Conservation (phyloP, 2,329 filamentous ascomycete species). For the Aspergillus ruber region DNA sequence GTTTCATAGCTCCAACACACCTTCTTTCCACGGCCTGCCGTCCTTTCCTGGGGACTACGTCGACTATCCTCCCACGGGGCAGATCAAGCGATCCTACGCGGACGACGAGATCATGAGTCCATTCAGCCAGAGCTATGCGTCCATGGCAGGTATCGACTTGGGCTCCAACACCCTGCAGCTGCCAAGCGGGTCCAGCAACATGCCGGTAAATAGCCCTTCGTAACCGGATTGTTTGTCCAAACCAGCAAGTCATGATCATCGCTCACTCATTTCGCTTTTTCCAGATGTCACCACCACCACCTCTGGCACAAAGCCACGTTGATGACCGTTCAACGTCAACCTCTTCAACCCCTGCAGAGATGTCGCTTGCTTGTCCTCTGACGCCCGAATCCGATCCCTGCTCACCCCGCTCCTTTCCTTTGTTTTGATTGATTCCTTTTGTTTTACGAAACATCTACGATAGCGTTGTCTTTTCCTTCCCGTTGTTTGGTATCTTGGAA, state of each 20-base stretch:
- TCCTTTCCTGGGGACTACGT: conserved; percentile 34
- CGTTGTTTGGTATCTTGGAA: conserved; percentile 2
- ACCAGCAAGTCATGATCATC: neutral
- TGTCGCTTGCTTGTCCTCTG: conserved; percentile 33
- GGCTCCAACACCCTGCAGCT: conserved; percentile 23
- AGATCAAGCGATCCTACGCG: conserved; percentile 46
- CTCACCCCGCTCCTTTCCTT: conserved; percentile 31
- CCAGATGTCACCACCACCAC: conserved; percentile 15
- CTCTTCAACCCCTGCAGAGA: conserved; percentile 36
- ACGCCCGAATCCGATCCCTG: conserved; percentile 38
- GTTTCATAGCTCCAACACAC: conserved; percentile 11
- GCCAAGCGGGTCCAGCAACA: conserved; percentile 23
- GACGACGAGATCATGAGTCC: conserved; percentile 53
- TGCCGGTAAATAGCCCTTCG: conserved; percentile 40
- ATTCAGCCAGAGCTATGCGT: conserved; percentile 56
- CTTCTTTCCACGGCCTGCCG: conserved; percentile 24
- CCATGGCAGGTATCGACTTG: conserved; percentile 53
- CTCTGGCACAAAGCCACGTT: conserved; percentile 19
- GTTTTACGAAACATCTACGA: neutral
- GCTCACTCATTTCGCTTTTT: neutral
- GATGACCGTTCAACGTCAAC: conserved; percentile 22
- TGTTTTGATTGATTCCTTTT: conserved; percentile 2
- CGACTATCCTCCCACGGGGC: conserved; percentile 21
- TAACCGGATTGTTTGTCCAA: conserved; percentile 20
- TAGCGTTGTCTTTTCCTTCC: conserved; percentile 4